phyloP scores from a whole-genome alignment of 805 yeast species.

The Pichia ethanolica region DNA sequence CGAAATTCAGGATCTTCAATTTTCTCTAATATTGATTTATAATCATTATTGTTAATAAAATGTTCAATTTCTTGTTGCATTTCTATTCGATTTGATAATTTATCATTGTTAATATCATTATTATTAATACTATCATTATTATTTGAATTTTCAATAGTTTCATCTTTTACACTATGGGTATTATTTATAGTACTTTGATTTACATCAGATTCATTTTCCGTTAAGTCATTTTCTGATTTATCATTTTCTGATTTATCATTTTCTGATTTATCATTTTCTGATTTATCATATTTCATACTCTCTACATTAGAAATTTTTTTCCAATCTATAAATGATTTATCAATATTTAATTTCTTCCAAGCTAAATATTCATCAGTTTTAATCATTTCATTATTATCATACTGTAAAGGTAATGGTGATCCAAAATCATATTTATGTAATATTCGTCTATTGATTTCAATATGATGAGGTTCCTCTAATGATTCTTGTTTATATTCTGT shows the following conservation, averaged over 20 bases:
- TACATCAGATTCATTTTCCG: neutral
- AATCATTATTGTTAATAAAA: neutral
- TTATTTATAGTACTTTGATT: neutral
- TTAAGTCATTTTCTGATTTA: neutral
- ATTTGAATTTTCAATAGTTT: neutral
- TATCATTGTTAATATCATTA: neutral
- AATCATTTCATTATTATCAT: neutral
- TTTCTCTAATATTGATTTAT: neutral
- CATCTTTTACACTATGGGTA: neutral
- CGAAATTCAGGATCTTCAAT: neutral
- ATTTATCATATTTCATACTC: neutral
- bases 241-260: neutral
- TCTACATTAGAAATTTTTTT: neutral
- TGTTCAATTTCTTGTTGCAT: neutral
- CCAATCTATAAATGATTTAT: neutral
- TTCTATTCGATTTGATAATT: neutral
- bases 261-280: neutral
- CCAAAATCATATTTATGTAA: constrained; percentile 3
- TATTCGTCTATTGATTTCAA: neutral
- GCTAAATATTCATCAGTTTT: neutral
- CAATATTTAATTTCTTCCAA: neutral
- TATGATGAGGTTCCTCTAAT: neutral
- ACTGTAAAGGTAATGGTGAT: constrained; percentile 2
- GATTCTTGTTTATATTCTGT: neutral
- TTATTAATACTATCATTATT: too few species aligned